Evolutionary conservation across 1,284 basidiomycete genomes (phyloP).

Genomic region (Pascua guehoae): DNA sequence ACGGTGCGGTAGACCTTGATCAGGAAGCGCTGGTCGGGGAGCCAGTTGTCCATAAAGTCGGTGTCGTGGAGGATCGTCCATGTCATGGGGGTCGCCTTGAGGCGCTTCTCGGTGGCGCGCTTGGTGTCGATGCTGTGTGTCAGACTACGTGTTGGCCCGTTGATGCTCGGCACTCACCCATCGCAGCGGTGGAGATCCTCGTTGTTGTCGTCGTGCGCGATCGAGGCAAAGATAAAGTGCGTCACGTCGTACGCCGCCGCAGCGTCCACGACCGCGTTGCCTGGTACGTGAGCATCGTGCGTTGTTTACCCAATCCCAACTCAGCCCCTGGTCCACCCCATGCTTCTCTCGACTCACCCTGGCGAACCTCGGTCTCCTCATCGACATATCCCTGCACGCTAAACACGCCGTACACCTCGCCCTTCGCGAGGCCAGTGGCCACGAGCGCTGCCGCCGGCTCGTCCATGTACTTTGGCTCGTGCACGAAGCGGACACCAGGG

Average conservation of each 20-base stretch:
- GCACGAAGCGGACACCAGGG: slow-evolving; percentile 27
- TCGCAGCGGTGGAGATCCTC: slow-evolving; percentile 12
- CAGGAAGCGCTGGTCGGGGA: slow-evolving; percentile 17
- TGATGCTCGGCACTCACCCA: slow-evolving; percentile 13
- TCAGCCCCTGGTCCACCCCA: not conserved
- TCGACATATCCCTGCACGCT: slow-evolving; percentile 28
- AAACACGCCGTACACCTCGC: slow-evolving; percentile 28
- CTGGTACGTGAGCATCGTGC: slow-evolving; percentile 23
- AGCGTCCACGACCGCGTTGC: slow-evolving; percentile 49
- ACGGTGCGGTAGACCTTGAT: slow-evolving; percentile 26
- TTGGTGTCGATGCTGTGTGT: slow-evolving; percentile 26
- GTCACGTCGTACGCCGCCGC: slow-evolving; percentile 45
- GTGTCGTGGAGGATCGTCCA: slow-evolving; percentile 14
- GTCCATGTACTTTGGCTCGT: slow-evolving; percentile 25
- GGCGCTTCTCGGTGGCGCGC: slow-evolving; percentile 26
- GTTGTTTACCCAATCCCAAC: not conserved
- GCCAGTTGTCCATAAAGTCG: slow-evolving; percentile 24
- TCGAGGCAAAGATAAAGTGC: slow-evolving; percentile 48
- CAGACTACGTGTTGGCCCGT: not conserved
- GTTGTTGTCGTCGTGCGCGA: slow-evolving; percentile 19
- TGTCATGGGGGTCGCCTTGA: slow-evolving; percentile 8
- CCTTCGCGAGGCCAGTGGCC: slow-evolving; percentile 13
- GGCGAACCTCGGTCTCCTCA: slow-evolving; percentile 16
- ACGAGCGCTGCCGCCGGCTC: slow-evolving; percentile 21
- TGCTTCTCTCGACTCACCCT: slow-evolving; percentile 21